These are phyloP conservation scores for Baudoinia panamericana DNA, from an alignment of 495 filamentous ascomycete genomes.

Conservation along the genomic window DNA sequence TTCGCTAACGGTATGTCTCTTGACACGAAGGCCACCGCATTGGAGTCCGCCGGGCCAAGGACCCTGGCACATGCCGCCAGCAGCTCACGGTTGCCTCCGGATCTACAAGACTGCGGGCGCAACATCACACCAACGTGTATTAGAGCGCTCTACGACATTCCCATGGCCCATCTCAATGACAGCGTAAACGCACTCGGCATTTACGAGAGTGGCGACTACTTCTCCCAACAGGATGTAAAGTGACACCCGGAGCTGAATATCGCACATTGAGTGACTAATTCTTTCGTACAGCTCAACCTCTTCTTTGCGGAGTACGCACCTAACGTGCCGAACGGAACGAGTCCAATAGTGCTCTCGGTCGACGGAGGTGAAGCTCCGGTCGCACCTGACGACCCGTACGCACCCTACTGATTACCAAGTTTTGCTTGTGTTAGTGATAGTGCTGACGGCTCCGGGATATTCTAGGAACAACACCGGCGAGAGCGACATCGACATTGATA, in stretches of 20 bases:
- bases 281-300: too few relatives aligned
- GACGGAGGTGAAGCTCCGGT: slow-evolving; percentile 9
- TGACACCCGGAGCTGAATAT: too few relatives aligned
- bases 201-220: slow-evolving; percentile 7
- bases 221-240: neutral
- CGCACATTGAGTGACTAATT: too few relatives aligned
- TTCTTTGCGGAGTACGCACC: slow-evolving; percentile 14
- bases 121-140: slow-evolving; percentile 18
- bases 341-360: slow-evolving; percentile 5
- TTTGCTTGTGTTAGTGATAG: too few relatives aligned
- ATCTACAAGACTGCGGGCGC: slow-evolving; percentile 12
- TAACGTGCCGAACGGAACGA: slow-evolving; percentile 15
- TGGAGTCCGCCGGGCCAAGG: neutral
- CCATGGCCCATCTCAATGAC: slow-evolving; percentile 4
- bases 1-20: too few relatives aligned
- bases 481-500: slow-evolving; percentile 13
- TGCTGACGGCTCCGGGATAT: too few relatives aligned
- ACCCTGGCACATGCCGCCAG: slow-evolving; percentile 7
- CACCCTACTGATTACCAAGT: too few relatives aligned
- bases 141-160: slow-evolving; percentile 16
- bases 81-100: slow-evolving; percentile 3
- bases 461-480: slow-evolving; percentile 7
- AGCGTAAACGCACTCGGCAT: slow-evolving; percentile 10
- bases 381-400: neutral
- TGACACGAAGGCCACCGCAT: neutral